These are phyloP conservation scores for Starmerella vaccinii DNA, from an alignment of 805 yeast genomes.

Conservation along the genomic window DNA sequence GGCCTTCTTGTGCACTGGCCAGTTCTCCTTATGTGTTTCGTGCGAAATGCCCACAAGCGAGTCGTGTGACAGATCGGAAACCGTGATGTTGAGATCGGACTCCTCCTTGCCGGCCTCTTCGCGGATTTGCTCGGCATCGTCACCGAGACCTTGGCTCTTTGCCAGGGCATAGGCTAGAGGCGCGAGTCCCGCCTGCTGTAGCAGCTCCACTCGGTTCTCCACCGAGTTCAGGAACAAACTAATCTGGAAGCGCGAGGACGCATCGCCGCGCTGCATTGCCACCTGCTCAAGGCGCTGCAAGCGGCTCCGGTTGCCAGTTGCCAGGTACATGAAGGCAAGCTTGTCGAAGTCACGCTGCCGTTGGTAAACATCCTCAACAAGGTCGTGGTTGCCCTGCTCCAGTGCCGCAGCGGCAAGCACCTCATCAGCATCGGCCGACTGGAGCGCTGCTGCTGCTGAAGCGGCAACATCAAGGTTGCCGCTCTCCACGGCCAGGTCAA, in stretches of 20 bases:
- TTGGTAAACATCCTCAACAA: slow-evolving; percentile 82
- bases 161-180: slow-evolving; percentile 93
- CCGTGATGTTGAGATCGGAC: slow-evolving; percentile 54
- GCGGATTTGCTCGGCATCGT: slow-evolving; percentile 60
- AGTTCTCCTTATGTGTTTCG: slow-evolving; percentile 42
- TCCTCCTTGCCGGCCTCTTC: slow-evolving; percentile 58
- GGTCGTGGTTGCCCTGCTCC: slow-evolving; percentile 73
- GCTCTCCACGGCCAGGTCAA: slow-evolving; percentile 90
- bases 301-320: slow-evolving; percentile 70
- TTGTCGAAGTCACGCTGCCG: slow-evolving; percentile 78
- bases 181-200: slow-evolving; percentile 65
- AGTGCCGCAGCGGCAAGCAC: slow-evolving; percentile 77
- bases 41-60: slow-evolving; percentile 39
- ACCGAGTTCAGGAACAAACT: slow-evolving; percentile 66
- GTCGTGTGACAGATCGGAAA: slow-evolving; percentile 12
- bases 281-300: slow-evolving; percentile 76
- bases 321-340: slow-evolving; percentile 75
- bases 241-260: slow-evolving; percentile 70
- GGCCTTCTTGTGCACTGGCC: slow-evolving; percentile 64
- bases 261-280: slow-evolving; percentile 79
- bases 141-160: slow-evolving; percentile 69
- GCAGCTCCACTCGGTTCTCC: slow-evolving; percentile 62
- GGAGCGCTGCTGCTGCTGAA: slow-evolving; percentile 71
- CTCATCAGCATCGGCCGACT: slow-evolving; percentile 64
- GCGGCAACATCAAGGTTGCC: slow-evolving; percentile 82